Conservation (phyloP, 352 stramenopile genomes). For the Globisporangium viniferum region DNA sequence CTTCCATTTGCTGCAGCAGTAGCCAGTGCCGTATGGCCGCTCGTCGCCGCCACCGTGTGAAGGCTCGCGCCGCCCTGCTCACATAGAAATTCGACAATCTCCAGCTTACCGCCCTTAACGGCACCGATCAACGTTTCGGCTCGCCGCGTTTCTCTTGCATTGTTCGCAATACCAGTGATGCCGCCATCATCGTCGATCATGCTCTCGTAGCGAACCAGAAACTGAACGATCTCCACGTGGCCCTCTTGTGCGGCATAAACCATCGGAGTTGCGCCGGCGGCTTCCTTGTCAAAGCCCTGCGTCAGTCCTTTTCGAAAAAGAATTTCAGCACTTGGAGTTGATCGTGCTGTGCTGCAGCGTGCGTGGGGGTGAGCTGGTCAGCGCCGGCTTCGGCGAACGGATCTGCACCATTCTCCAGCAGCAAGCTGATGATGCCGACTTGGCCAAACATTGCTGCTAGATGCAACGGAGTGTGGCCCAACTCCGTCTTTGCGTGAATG, state of each 20-base stretch:
- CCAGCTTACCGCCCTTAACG: neutral
- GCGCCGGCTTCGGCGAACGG: neutral
- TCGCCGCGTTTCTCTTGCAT: neutral
- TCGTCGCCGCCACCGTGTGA: neutral
- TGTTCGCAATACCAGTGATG: neutral
- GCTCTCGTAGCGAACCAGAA: conserved; percentile 1
- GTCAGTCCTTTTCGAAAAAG: neutral
- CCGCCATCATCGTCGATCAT: neutral
- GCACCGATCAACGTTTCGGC: neutral
- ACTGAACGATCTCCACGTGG: neutral
- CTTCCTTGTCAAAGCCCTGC: conserved; percentile 1
- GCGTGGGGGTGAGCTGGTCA: neutral
- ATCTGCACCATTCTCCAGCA: conserved; percentile 12
- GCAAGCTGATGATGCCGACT: conserved; percentile 17
- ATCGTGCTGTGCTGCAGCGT: conserved; percentile 1
- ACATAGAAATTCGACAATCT: conserved; percentile 1
- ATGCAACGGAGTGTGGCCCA: conserved; percentile 11
- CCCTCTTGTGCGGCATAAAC: conserved; percentile 1
- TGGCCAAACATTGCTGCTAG: conserved; percentile 28
- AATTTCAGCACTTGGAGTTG: conserved; percentile 5
- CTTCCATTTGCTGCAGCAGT: neutral
- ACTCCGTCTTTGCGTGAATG: neutral
- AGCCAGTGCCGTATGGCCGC: conserved; percentile 6
- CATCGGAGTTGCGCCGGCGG: conserved; percentile 1
- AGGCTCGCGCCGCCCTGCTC: neutral